Percentiles rank a stretch among this genome's conserved stretches.
These are phyloP conservation scores for Haplosporangium sp. DNA, from an alignment of 371 early-diverging fungal species.

Conservation along the genomic window DNA sequence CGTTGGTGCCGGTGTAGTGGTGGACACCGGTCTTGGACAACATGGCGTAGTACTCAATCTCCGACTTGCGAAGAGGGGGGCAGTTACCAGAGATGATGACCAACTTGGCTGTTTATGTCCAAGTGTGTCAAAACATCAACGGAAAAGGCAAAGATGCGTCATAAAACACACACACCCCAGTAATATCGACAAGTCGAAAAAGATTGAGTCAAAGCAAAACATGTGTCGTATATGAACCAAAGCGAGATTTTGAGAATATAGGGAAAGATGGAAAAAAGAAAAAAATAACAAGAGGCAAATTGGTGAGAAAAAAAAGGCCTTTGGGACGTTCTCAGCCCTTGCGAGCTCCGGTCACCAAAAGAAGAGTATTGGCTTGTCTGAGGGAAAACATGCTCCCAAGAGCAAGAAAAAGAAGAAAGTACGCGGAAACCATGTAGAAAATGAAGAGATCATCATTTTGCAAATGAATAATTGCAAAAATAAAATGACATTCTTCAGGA, in stretches of 20 bases:
- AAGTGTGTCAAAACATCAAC: slow-evolving; percentile 15
- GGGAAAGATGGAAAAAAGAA: slow-evolving; percentile 9
- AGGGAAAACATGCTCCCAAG: not conserved
- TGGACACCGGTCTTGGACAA: slow-evolving; percentile 99
- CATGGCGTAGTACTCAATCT: slow-evolving; percentile 99
- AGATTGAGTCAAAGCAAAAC: slow-evolving; percentile 17
- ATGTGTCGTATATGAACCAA: slow-evolving; percentile 39
- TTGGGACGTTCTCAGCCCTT: slow-evolving; percentile 59
- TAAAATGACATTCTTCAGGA: not conserved
- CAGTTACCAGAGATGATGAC: slow-evolving; percentile 98
- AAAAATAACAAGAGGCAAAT: slow-evolving; percentile 8
- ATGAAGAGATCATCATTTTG: not conserved
- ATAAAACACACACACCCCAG: slow-evolving; percentile 17
- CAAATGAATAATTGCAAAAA: not conserved
- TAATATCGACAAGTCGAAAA: slow-evolving; percentile 16
- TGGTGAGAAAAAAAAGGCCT: slow-evolving; percentile 42
- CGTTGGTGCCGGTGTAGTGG: slow-evolving; percentile 98
- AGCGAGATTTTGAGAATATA: slow-evolving; percentile 13
- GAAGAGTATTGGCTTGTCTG: slow-evolving; percentile 33
- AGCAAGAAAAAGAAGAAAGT: slow-evolving; percentile 1
- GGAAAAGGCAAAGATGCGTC: slow-evolving; percentile 10
- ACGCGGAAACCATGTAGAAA: not conserved
- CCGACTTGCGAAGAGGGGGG: slow-evolving; percentile 98
- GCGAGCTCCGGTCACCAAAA: slow-evolving; percentile 58
- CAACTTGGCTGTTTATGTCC: slow-evolving; percentile 85